Base-by-base conservation (phyloP, 2,329 filamentous ascomycete species). In the Fragosphaeria purpurea region DNA sequence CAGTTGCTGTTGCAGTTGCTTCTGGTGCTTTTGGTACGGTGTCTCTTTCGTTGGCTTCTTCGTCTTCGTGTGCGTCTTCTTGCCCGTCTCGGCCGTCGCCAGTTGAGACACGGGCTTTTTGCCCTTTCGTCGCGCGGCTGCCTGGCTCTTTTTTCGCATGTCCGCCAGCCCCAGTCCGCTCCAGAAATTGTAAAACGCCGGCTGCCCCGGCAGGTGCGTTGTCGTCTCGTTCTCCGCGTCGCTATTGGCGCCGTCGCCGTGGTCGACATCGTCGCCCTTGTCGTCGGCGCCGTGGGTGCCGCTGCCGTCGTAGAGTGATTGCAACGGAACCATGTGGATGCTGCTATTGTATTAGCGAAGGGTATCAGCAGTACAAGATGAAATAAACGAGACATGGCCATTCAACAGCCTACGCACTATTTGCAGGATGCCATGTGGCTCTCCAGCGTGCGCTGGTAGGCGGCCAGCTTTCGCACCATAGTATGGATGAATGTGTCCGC, bases 361-460 rank as follows among this genome's bases (percentile, higher is more conserved):
- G 11, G 22, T 22, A 2, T 47, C 30, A 47, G 45, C 12, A 30
- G 7, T 39, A 35, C 7, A 33, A 11, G 12, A 13, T 5, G 10
- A 12, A 13, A 11, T 1, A 6, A 10, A 7, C n/a, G 2, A 34
- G 4, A 7, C 2, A 9, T 32, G n/a, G 13, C 10, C 2, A 30
- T 3, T n/a, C 6, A 5, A 31, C 2, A 35, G 31, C 6, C 22
- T 22, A 44, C 49, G 13, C 37, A 50, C 49, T 37, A 51, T 31
- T 51, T 51, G 50, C 50, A 51, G 6, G 45, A 22, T 8, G 40
- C 40, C 50, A 51, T 44, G 31, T 44, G 35, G 7, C n/a, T 30
- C 32, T 48, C 45, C 2, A 51, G 31, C 8, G 44, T 41, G n/a
- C 22, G 30, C 12, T 41, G 31, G 32, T 11, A 48, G 4, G 4